Conservation (phyloP, 768 basidiomycete genomes). For the Xerocomellus chrysenteron region DNA sequence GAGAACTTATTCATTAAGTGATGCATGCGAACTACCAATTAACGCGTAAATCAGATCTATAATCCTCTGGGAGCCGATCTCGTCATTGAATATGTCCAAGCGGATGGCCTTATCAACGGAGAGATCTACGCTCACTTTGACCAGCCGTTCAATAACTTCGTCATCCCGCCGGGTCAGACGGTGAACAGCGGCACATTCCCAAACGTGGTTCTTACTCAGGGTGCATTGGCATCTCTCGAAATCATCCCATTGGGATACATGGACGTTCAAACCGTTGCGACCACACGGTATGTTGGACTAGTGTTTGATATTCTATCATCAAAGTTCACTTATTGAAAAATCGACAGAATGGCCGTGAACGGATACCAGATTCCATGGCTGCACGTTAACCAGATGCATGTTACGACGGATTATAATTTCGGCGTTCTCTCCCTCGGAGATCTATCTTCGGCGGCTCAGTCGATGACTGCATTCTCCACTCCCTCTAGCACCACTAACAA, state of each 20-base stretch:
- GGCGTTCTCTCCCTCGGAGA: slow-evolving; percentile 18
- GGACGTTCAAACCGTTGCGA: slow-evolving; percentile 52
- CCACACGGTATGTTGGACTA: slow-evolving; percentile 32
- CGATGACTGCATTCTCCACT: background rate
- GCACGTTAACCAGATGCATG: slow-evolving; percentile 51
- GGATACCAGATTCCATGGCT: slow-evolving; percentile 70
- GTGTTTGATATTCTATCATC: background rate
- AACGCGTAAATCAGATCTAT: slow-evolving; percentile 35
- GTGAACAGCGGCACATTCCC: slow-evolving; percentile 59
- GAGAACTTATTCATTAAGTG: slow-evolving; percentile 17
- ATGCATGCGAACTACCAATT: background rate
- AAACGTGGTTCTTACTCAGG: slow-evolving; percentile 59
- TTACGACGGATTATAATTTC: slow-evolving; percentile 49
- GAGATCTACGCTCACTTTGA: slow-evolving; percentile 58
- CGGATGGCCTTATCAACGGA: slow-evolving; percentile 52
- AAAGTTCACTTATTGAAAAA: background rate
- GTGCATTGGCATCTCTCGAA: slow-evolving; percentile 51
- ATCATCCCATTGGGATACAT: slow-evolving; percentile 56
- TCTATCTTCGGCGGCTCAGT: slow-evolving; percentile 17
- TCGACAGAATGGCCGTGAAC: slow-evolving; percentile 42
- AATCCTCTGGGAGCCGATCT: slow-evolving; percentile 62
- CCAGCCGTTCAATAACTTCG: slow-evolving; percentile 52
- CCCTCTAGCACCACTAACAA: background rate
- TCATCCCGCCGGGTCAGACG: slow-evolving; percentile 55
- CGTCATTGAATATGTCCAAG: slow-evolving; percentile 55